These are phyloP conservation scores for Aspergillus saccharolyticus DNA, from an alignment of 495 filamentous ascomycete genomes.

Conservation along the genomic window DNA sequence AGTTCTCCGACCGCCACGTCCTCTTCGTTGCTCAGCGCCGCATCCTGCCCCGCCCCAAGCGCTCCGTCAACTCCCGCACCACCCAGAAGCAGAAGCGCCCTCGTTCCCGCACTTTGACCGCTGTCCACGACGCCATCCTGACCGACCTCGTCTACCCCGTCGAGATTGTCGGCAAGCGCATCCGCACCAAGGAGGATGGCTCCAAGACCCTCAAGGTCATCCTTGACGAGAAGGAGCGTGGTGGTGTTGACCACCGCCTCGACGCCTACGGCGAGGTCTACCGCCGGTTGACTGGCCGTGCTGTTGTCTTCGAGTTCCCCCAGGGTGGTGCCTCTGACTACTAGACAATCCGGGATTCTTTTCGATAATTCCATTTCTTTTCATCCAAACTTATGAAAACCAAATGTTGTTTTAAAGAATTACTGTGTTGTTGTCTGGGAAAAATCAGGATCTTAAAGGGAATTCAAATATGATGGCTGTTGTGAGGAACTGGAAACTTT, in stretches of 20 bases:
- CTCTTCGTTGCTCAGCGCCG: conserved; percentile 97
- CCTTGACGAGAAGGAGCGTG: conserved; percentile 99
- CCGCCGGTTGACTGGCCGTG: conserved; percentile 87
- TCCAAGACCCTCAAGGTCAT: conserved; percentile 97
- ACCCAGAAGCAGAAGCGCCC: conserved; percentile 96
- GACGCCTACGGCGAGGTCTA: conserved; percentile 99
- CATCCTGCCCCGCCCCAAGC: conserved; percentile 96
- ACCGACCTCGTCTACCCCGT: conserved; percentile 96
- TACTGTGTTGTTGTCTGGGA: not conserved
- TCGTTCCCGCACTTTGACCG: conserved; percentile 91
- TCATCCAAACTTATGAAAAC: not conserved
- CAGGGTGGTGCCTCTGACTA: conserved; percentile 71
- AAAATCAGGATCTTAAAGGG: not conserved
- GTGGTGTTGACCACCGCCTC: conserved; percentile 95
- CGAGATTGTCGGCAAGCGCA: conserved; percentile 98
- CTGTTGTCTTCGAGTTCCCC: conserved; percentile 96
- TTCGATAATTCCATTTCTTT: conserved; percentile 9
- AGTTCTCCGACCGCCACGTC: conserved; percentile 99
- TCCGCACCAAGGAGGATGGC: conserved; percentile 94
- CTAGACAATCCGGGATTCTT: conserved; percentile 45
- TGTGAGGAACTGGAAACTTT: not conserved
- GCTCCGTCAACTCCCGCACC: conserved; percentile 88
- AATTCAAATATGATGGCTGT: not conserved
- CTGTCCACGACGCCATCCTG: conserved; percentile 96
- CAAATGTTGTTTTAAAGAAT: conserved; percentile 1